phyloP scores from a whole-genome alignment of 345 rosid genomes.

The Eucalyptus rudis region DNA sequence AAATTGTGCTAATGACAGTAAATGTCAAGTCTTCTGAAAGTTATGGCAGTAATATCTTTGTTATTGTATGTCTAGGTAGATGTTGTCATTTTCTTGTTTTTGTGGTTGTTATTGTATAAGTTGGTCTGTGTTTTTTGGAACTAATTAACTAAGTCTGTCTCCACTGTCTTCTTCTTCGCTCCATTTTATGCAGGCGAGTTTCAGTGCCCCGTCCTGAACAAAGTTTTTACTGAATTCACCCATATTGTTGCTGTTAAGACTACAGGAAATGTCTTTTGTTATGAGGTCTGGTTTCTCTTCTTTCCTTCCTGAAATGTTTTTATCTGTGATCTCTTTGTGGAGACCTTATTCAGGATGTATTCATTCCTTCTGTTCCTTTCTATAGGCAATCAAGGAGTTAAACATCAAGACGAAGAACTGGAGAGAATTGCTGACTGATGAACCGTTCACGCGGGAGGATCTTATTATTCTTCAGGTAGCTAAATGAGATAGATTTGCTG shows the following conservation, averaged over 20 bases:
- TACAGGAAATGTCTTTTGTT: slow-evolving; percentile 82
- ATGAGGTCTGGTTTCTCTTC: slow-evolving; percentile 39
- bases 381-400: slow-evolving; percentile 79
- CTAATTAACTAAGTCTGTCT: background rate
- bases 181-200: slow-evolving; percentile 48
- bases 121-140: background rate
- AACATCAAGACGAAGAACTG: slow-evolving; percentile 90
- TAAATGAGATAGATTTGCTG: background rate
- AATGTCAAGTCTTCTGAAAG: background rate
- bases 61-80: background rate
- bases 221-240: slow-evolving; percentile 86
- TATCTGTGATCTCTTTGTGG: background rate
- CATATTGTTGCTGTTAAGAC: slow-evolving; percentile 91
- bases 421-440: slow-evolving; percentile 88
- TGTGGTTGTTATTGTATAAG: background rate
- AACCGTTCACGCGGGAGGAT: slow-evolving; percentile 68
- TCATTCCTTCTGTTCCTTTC: background rate
- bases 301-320: background rate
- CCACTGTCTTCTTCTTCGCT: background rate
- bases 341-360: background rate
- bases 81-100: background rate
- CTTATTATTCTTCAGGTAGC: slow-evolving; percentile 75
- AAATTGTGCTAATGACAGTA: background rate
- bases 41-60: background rate
- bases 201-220: slow-evolving; percentile 85